Percentiles rank a stretch among this genome's conserved stretches.
Evolutionary conservation across 2,329 filamentous ascomycete species (phyloP).

Genomic region (Cercospora sp.): DNA sequence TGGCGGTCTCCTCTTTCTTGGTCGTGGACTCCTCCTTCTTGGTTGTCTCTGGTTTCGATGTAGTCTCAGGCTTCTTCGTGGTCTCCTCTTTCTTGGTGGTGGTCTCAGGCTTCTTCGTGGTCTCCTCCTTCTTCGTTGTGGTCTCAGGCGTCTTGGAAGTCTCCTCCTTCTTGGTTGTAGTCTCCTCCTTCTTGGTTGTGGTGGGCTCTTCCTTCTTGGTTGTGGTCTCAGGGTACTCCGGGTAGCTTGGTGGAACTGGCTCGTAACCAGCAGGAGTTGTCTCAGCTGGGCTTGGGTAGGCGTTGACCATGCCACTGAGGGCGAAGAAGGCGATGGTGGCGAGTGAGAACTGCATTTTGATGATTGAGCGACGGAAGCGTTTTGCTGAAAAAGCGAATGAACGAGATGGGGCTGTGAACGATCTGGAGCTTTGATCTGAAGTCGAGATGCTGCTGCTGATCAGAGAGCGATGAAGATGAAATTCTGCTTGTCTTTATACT

Average conservation of each 20-base stretch:
- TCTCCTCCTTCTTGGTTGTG: not conserved
- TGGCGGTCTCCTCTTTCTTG: not conserved
- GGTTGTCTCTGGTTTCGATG: not conserved
- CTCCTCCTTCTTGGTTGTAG: not conserved
- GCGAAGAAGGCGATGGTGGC: conserved; percentile 22
- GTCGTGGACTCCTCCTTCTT: not conserved
- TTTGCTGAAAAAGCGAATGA: conserved; percentile 17
- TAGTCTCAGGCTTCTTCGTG: not conserved
- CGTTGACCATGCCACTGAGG: conserved; percentile 24
- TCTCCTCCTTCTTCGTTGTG: not conserved
- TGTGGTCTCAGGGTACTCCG: not conserved
- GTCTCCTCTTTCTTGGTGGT: not conserved
- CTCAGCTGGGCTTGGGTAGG: conserved; percentile 18
- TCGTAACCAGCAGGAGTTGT: conserved; percentile 16
- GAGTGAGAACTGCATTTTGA: conserved; percentile 25
- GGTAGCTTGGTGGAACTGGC: conserved; percentile 1
- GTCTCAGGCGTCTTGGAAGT: not conserved
- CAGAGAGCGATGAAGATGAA: not conserved
- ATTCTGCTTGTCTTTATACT: conserved; percentile 13
- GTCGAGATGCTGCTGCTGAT: conserved; percentile 22
- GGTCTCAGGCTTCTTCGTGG: not conserved
- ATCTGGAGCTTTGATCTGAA: conserved; percentile 8
- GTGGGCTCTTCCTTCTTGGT: not conserved
- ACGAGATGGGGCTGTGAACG: conserved; percentile 8
- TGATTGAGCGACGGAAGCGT: conserved; percentile 16